These are phyloP conservation scores for Solanum rostratum DNA, from an alignment of 257 asterid species.

Conservation along the genomic window DNA sequence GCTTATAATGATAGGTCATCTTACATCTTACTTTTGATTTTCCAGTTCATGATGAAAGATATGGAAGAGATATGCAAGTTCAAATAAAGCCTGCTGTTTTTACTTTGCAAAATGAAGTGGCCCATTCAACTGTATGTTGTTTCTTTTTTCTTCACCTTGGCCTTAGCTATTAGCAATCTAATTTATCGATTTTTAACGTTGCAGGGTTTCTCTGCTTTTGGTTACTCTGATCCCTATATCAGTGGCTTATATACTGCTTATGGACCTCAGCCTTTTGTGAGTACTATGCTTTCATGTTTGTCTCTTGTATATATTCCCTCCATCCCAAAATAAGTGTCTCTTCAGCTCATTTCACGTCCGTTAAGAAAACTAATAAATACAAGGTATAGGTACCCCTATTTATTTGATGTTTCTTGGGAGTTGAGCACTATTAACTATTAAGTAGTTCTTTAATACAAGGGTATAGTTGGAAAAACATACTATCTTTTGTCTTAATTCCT, in stretches of 20 bases:
- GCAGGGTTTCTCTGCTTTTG: conserved; percentile 45
- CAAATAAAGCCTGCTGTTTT: conserved; percentile 33
- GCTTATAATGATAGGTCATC: background rate
- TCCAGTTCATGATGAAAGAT: conserved; percentile 44
- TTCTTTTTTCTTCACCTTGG: background rate
- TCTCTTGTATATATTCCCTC: background rate
- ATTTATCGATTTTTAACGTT: background rate
- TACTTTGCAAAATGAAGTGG: conserved; percentile 38
- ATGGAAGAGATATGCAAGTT: conserved; percentile 27
- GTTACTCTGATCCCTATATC: conserved; percentile 60
- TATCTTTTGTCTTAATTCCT: background rate
- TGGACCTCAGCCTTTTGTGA: conserved; percentile 66
- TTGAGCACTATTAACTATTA: background rate
- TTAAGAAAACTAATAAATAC: background rate
- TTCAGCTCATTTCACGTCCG: background rate
- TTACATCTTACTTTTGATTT: background rate
- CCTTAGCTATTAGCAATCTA: background rate
- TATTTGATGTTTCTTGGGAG: background rate
- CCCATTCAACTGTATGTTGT: conserved; percentile 55
- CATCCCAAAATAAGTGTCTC: background rate
- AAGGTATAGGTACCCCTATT: background rate
- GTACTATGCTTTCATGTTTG: background rate
- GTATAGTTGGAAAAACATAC: too few species aligned
- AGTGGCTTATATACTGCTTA: conserved; percentile 52
- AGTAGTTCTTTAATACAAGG: too few species aligned